Percentiles rank a stretch among this genome's conserved stretches.
phyloP scores from a whole-genome alignment of 2,329 filamentous ascomycete genomes.

The Clonostachys rosea region DNA sequence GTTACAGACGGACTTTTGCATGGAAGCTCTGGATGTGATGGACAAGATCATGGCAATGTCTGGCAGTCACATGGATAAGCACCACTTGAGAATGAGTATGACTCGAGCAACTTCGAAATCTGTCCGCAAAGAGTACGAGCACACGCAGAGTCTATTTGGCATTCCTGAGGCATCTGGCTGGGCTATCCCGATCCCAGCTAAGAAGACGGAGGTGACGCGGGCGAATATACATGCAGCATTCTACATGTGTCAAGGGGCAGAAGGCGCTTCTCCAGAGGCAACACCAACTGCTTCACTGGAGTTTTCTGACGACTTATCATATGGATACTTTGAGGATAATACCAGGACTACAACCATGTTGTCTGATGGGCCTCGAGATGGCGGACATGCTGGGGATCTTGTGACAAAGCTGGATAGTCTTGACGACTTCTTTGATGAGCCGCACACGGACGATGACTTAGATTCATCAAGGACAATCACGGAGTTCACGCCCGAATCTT shows the following conservation, averaged over 20 bases:
- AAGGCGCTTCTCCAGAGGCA: conserved; percentile 52
- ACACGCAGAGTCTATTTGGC: conserved; percentile 90
- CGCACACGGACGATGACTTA: conserved; percentile 53
- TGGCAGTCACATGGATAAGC: conserved; percentile 85
- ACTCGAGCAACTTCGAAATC: conserved; percentile 80
- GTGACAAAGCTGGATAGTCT: conserved; percentile 75
- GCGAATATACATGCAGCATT: conserved; percentile 95
- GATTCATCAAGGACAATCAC: conserved; percentile 59
- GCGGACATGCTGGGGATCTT: conserved; percentile 69
- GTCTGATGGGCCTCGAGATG: conserved; percentile 74
- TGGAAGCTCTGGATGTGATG: conserved; percentile 84
- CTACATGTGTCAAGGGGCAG: conserved; percentile 78
- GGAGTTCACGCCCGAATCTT: conserved; percentile 59
- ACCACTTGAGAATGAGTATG: conserved; percentile 98
- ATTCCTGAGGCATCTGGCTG: conserved; percentile 95
- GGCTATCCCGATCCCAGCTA: conserved; percentile 90
- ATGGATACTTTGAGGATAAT: conserved; percentile 66
- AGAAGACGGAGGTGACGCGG: conserved; percentile 80
- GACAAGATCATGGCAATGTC: conserved; percentile 96
- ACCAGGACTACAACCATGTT: conserved; percentile 89
- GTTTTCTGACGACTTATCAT: conserved; percentile 85
- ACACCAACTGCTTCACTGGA: conserved; percentile 81
- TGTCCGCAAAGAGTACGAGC: conserved; percentile 90
- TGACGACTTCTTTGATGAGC: conserved; percentile 79
- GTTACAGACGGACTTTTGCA: conserved; percentile 88